These are phyloP conservation scores for Fusarium odoratissimum DNA, from an alignment of 2,329 filamentous ascomycete species.

Conservation along the genomic window DNA sequence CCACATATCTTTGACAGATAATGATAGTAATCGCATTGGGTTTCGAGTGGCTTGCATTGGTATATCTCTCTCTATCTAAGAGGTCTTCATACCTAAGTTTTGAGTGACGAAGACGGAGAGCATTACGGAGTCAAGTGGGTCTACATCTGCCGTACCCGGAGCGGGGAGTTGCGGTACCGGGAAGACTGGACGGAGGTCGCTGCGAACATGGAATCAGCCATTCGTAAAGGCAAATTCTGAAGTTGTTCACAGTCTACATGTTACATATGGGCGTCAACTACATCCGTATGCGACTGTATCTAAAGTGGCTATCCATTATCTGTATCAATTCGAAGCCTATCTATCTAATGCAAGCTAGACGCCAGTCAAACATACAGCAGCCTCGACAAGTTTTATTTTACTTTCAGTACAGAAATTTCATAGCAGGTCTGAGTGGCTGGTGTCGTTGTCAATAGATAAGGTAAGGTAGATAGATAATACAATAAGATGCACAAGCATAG, in stretches of 20 bases:
- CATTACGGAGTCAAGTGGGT: not conserved
- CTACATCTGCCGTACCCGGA: not conserved
- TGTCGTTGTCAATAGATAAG: not conserved
- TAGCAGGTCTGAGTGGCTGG: too few relatives aligned
- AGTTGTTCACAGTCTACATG: not conserved
- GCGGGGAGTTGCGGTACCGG: not conserved
- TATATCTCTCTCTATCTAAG: not conserved
- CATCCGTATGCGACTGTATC: not conserved
- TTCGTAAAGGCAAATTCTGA: not conserved
- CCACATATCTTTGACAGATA: not conserved
- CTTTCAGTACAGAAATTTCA: not conserved
- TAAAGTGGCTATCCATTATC: too few relatives aligned
- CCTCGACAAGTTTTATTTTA: not conserved
- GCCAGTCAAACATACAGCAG: not conserved
- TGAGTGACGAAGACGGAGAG: not conserved
- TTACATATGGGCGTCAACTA: not conserved
- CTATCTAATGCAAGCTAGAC: not conserved
- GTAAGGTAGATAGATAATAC: not conserved
- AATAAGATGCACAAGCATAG: not conserved
- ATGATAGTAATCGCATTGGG: not conserved
- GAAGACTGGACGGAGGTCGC: not conserved
- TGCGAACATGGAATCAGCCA: not conserved
- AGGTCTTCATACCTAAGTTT: not conserved
- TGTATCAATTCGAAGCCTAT: not conserved
- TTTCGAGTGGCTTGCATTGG: not conserved